Percentiles rank a stretch among this genome's conserved stretches.
Conservation (phyloP, 768 basidiomycete genomes). For the Amylocystis lapponica region DNA sequence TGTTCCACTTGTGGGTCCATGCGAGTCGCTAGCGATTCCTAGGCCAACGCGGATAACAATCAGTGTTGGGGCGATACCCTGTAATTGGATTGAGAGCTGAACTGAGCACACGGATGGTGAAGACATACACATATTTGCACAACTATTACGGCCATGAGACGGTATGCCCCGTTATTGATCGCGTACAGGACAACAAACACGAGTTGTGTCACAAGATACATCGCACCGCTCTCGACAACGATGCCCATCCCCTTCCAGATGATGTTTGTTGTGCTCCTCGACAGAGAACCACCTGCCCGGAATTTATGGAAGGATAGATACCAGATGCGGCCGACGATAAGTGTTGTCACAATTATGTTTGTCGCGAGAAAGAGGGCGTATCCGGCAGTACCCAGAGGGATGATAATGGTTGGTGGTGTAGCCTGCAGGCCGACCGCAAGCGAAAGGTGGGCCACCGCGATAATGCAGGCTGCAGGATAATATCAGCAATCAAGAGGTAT, state of each 20-base stretch:
- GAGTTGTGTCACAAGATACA: conserved; percentile 34
- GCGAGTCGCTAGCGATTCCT: too few relatives aligned
- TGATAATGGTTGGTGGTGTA: conserved; percentile 30
- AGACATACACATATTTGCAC: conserved; percentile 35
- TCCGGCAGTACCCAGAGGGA: conserved; percentile 30
- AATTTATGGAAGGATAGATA: conserved; percentile 14
- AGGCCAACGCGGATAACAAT: conserved; percentile 15
- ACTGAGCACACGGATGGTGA: neutral
- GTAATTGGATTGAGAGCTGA: conserved; percentile 10
- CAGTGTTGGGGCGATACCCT: too few relatives aligned
- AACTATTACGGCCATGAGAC: conserved; percentile 29
- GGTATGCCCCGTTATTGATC: conserved; percentile 27
- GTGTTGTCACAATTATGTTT: conserved; percentile 35
- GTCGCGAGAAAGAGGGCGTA: conserved; percentile 36
- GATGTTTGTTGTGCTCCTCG: too few relatives aligned
- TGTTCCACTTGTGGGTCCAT: too few relatives aligned
- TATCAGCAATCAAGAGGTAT: too few relatives aligned
- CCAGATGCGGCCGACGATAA: conserved; percentile 39
- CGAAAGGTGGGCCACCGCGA: too few relatives aligned
- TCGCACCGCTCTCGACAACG: conserved; percentile 33
- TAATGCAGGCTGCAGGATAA: too few relatives aligned
- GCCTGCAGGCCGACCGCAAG: conserved; percentile 21
- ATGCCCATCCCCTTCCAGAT: conserved; percentile 24
- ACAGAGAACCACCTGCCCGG: neutral
- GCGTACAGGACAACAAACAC: conserved; percentile 34